phyloP scores from a whole-genome alignment of 805 yeast genomes.

The Blastobotrys muscicola region DNA sequence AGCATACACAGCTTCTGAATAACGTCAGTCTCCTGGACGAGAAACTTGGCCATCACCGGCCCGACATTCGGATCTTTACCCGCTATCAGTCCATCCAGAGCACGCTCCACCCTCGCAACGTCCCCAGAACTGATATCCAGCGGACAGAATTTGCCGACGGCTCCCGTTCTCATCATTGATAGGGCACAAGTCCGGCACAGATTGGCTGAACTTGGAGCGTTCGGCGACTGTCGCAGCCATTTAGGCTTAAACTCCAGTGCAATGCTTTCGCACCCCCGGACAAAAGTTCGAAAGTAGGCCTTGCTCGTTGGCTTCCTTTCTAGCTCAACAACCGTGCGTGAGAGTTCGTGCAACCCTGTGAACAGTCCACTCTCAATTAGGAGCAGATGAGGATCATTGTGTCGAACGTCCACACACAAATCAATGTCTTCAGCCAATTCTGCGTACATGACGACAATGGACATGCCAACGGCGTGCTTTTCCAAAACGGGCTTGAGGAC shows the following conservation, averaged over 20 bases:
- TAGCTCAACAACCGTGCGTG: no score
- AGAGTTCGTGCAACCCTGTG: background rate
- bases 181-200: slow-evolving; percentile 54
- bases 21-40: slow-evolving; percentile 4
- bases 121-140: slow-evolving; percentile 32
- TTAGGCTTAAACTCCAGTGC: slow-evolving; percentile 51
- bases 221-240: slow-evolving; percentile 43
- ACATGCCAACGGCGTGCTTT: no score
- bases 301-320: no score
- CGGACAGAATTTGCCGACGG: slow-evolving; percentile 37
- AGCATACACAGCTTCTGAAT: slow-evolving; percentile 22
- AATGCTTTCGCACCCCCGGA: slow-evolving; percentile 1
- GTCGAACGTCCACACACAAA: background rate
- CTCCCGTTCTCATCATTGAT: slow-evolving; percentile 28
- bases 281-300: no score
- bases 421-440: background rate
- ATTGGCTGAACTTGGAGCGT: slow-evolving; percentile 28
- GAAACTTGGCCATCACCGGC: background rate
- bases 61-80: background rate
- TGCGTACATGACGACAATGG: background rate
- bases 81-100: slow-evolving; percentile 16
- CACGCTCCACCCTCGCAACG: slow-evolving; percentile 24
- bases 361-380: slow-evolving; percentile 1
- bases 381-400: slow-evolving; percentile 1
- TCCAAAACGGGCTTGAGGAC: no score